phyloP scores from a whole-genome alignment of 148 eudicot species.

The Rhododendron molle region DNA sequence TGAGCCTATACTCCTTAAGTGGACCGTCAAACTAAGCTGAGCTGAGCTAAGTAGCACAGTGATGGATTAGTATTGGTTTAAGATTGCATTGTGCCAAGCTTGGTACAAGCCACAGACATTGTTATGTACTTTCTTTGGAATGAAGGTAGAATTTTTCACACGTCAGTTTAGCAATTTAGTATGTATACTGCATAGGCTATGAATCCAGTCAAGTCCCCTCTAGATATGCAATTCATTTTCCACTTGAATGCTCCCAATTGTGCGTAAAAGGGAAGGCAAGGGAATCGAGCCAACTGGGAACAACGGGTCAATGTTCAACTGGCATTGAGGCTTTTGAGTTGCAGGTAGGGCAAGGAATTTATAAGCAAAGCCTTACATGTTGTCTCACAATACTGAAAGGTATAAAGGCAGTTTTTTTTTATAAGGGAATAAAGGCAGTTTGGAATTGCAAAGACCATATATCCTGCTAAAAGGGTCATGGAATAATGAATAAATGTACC shows the following conservation, averaged over 20 bases:
- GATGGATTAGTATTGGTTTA: not conserved
- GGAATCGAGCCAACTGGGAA: not conserved
- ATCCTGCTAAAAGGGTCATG: not conserved
- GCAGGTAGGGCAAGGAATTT: not conserved
- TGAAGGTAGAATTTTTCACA: not conserved
- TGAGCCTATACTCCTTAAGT: not conserved
- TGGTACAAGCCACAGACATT: not conserved
- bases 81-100: not conserved
- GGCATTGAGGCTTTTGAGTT: not conserved
- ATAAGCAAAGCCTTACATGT: not conserved
- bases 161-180: not conserved
- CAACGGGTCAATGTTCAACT: not conserved
- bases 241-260: not conserved
- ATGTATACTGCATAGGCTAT: not conserved
- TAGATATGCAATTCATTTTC: not conserved
- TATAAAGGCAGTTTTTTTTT: not conserved
- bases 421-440: not conserved
- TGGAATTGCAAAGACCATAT: not conserved
- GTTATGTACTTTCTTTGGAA: not conserved
- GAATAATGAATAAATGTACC: conserved; percentile 38
- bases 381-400: conserved; percentile 1
- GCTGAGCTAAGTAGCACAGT: not conserved
- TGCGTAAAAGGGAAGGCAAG: not conserved
- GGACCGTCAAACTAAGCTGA: not conserved
- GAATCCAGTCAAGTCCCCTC: not conserved